Evolutionary conservation across 2,329 filamentous ascomycete genomes (phyloP).

Genomic region (Orbilia ellipsospora): DNA sequence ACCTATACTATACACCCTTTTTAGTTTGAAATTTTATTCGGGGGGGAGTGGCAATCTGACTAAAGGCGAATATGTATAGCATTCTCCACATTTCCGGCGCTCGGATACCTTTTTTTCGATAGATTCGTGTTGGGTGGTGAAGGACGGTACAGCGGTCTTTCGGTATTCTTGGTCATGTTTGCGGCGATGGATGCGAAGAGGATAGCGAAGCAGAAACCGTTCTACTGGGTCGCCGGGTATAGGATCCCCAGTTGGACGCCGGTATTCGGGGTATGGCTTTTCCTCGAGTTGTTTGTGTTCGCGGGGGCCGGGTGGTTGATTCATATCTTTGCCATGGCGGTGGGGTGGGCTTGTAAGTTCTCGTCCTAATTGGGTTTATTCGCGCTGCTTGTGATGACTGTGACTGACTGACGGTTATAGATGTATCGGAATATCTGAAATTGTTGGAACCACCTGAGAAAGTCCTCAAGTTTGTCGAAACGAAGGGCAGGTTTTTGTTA

Average conservation of each 20-base stretch:
- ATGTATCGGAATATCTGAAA: conserved; percentile 87
- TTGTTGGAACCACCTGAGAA: conserved; percentile 90
- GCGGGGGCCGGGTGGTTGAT: conserved; percentile 86
- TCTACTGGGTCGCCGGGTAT: conserved; percentile 68
- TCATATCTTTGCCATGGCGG: conserved; percentile 81
- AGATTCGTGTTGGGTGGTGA: conserved; percentile 71
- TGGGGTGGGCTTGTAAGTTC: conserved; percentile 85
- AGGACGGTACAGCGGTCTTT: conserved; percentile 68
- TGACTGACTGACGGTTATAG: conserved; percentile 63
- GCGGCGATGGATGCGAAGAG: conserved; percentile 86
- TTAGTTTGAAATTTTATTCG: conserved; percentile 22
- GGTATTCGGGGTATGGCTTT: conserved; percentile 74
- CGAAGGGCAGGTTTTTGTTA: conserved; percentile 77
- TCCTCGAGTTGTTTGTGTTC: conserved; percentile 80
- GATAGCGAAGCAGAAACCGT: conserved; percentile 82
- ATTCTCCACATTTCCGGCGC: conserved; percentile 82
- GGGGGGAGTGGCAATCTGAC: not conserved
- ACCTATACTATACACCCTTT: too few species aligned
- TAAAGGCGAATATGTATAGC: conserved; percentile 64
- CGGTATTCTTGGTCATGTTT: conserved; percentile 84
- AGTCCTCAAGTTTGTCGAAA: conserved; percentile 86
- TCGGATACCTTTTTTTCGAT: conserved; percentile 83
- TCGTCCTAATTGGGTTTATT: too few species aligned
- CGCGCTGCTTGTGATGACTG: too few species aligned
- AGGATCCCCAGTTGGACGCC: conserved; percentile 93